These are phyloP conservation scores for Colletotrichum cuscutae DNA, from an alignment of 2,329 filamentous ascomycete species.

Conservation along the genomic window DNA sequence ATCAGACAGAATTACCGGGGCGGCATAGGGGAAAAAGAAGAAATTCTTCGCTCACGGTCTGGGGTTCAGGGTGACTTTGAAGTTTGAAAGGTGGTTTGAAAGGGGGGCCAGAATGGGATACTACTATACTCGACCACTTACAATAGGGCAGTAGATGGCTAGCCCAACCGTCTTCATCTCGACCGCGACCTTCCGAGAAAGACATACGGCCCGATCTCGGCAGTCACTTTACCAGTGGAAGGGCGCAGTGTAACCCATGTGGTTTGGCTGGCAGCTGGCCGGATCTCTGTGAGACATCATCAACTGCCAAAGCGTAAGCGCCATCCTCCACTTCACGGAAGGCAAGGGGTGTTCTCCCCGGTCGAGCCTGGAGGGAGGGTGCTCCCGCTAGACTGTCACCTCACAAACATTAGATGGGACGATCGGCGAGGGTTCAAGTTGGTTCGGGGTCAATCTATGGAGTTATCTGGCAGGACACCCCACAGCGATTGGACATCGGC, in stretches of 20 bases:
- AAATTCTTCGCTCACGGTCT: not conserved
- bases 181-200: not conserved
- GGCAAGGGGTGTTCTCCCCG: constrained; percentile 2
- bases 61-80: not conserved
- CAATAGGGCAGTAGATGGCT: not conserved
- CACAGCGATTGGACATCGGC: not conserved
- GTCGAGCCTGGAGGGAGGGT: not conserved
- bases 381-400: not conserved
- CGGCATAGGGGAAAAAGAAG: not conserved
- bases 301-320: not conserved
- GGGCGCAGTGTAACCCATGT: not conserved
- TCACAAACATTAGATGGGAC: not conserved
- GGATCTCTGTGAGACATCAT: constrained; percentile 1
- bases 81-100: not conserved
- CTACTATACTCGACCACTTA: not conserved
- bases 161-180: not conserved
- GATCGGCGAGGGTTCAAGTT: not conserved
- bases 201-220: not conserved
- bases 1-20: not conserved
- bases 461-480: not conserved
- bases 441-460: not conserved
- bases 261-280: not conserved
- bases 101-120: not conserved
- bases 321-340: not conserved
- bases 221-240: not conserved